A percentile compares a stretch with the other conserved stretches of the same genome.
Conservation (phyloP, 352 stramenopile genomes). For the Phytophthora rubi region DNA sequence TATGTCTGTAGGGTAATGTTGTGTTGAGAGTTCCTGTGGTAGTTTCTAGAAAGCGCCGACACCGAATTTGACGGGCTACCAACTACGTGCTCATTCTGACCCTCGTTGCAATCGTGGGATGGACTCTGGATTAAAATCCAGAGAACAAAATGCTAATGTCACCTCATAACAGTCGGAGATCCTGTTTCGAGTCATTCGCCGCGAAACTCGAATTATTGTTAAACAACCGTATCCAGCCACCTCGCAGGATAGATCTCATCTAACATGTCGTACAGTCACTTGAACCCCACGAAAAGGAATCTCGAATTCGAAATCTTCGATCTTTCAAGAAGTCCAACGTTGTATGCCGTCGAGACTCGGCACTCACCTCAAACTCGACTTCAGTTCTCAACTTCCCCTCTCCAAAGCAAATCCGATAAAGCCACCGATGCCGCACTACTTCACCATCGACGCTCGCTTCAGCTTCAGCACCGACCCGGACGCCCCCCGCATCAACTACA, state of each 20-base stretch:
- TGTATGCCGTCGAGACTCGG: neutral
- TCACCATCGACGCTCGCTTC: slow-evolving; percentile 36
- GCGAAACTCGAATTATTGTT: neutral
- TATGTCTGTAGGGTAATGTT: too few species aligned
- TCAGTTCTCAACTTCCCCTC: slow-evolving; percentile 23
- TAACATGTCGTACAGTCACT: slow-evolving; percentile 3
- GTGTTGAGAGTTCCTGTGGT: too few species aligned
- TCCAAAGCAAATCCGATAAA: slow-evolving; percentile 1
- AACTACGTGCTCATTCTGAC: too few species aligned
- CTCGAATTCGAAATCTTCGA: slow-evolving; percentile 19
- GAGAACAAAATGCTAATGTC: neutral
- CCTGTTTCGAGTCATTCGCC: too few species aligned
- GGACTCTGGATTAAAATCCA: too few species aligned
- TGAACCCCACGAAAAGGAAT: neutral
- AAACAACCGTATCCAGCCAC: slow-evolving; percentile 18
- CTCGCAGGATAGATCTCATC: slow-evolving; percentile 34
- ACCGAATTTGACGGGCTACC: too few species aligned
- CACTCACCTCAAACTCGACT: neutral
- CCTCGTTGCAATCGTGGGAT: too few species aligned
- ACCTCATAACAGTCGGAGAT: too few species aligned
- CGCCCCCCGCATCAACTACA: neutral
- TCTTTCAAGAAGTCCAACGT: slow-evolving; percentile 2
- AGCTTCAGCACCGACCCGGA: slow-evolving; percentile 26
- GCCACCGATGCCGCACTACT: slow-evolving; percentile 33
- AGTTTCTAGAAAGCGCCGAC: too few species aligned